Conservation (phyloP, 2,329 filamentous ascomycete genomes). For the Leptographium galeiforme region DNA sequence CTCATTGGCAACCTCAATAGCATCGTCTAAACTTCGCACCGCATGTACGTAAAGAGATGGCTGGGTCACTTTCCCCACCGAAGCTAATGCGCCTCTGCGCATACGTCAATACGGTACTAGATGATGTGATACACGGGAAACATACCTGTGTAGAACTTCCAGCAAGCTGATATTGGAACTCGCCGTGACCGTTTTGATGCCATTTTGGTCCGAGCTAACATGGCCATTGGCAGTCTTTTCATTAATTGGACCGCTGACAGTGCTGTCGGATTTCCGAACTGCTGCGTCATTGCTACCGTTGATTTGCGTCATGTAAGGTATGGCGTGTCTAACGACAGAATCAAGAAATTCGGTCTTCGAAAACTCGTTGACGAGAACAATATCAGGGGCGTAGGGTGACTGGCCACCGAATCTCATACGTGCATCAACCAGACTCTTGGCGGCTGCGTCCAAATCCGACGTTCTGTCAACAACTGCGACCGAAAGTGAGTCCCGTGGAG, state of each 20-base stretch:
- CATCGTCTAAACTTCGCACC: no score
- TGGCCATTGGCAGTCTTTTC: background rate
- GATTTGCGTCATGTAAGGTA: constrained; percentile 5
- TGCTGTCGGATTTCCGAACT: no score
- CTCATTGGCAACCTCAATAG: no score
- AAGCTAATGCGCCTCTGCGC: no score
- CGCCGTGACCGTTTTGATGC: constrained; percentile 1
- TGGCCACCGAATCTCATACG: constrained; percentile 40
- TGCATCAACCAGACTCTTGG: constrained; percentile 36
- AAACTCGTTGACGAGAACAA: constrained; percentile 53
- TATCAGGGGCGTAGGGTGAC: constrained; percentile 47
- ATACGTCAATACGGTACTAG: no score
- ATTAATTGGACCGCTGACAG: background rate
- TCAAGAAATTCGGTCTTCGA: constrained; percentile 39
- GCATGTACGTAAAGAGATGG: no score
- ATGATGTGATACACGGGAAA: background rate
- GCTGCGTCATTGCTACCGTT: background rate
- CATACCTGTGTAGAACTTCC: constrained; percentile 15
- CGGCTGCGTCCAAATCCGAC: constrained; percentile 38
- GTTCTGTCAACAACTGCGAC: constrained; percentile 49
- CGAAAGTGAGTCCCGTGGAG: constrained; percentile 15
- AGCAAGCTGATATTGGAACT: constrained; percentile 14
- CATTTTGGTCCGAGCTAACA: background rate
- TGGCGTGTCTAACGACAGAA: constrained; percentile 27
- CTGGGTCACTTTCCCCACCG: no score